These are phyloP conservation scores for Agaricus subrufescens DNA, from an alignment of 768 basidiomycete species.

Conservation along the genomic window DNA sequence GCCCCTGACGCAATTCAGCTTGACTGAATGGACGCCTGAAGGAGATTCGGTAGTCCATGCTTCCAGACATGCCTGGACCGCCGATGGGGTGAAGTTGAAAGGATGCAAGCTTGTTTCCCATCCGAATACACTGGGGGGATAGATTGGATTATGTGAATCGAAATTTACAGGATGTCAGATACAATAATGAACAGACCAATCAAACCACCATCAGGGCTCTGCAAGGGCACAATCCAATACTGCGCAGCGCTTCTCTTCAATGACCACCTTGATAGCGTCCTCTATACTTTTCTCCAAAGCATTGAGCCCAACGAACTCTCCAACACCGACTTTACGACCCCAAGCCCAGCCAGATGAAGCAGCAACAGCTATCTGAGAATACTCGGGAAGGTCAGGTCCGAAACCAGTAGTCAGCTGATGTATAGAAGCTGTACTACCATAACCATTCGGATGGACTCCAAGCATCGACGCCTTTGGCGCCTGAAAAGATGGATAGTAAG, in stretches of 20 bases:
- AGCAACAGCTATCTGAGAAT: constrained; percentile 57
- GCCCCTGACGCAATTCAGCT: constrained; percentile 23
- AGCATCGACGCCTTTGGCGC: constrained; percentile 64
- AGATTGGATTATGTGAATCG: not conserved
- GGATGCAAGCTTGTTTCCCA: too few relatives aligned
- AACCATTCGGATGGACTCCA: constrained; percentile 55
- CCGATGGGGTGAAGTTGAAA: not conserved
- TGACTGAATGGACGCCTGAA: constrained; percentile 20
- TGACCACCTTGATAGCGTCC: constrained; percentile 53
- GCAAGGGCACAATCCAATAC: constrained; percentile 56
- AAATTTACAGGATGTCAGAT: not conserved
- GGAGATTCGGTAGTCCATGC: constrained; percentile 7
- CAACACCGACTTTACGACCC: constrained; percentile 14
- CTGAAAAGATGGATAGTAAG: constrained; percentile 20
- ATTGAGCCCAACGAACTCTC: constrained; percentile 14
- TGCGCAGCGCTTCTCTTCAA: constrained; percentile 56
- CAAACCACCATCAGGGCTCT: constrained; percentile 15
- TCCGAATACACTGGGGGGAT: too few relatives aligned
- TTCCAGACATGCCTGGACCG: not conserved
- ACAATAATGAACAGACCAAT: too few relatives aligned
- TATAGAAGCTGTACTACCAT: constrained; percentile 42
- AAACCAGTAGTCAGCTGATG: constrained; percentile 58
- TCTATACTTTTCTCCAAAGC: constrained; percentile 28
- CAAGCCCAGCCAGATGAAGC: constrained; percentile 63
- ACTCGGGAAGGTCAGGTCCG: constrained; percentile 58